Base-by-base conservation (phyloP, 106 monocot genomes). In the Dioscorea zingiberensis region DNA sequence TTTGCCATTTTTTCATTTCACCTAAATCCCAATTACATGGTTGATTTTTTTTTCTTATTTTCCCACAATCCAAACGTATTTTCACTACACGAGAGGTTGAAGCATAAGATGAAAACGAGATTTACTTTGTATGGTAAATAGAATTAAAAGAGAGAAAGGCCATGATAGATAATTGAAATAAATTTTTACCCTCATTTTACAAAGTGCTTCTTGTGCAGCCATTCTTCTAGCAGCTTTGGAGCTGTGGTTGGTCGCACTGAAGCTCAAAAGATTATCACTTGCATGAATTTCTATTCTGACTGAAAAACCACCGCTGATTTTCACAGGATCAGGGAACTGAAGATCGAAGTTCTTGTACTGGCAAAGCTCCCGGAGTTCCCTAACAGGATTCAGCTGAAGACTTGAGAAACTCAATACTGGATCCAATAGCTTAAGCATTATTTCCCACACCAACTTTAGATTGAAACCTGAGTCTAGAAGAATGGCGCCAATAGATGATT, bases 281-380 rank as follows among this genome's bases (percentile, higher is more conserved):
- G 55, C 46, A 62, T 66, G 55, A 60, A 87, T 73, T 77, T 74
- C 80, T 32, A 93, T 80, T 58, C 76, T 60, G 17, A 89, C 98
- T 21, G 23, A 29, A 55, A 62, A 93, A 23, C 13, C 67, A 57
- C 60, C 80, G 13, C 59, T 47, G 13, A 55, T 71, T 69, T 79
- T 74, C 24, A 69, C 61, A 38, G 84, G 84, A 38, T 74, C 29
- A 4, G 86, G 82, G 48, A 89, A 64, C 11, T 18, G 54, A 51
- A 86, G 51, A 16, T 51, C 53, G 60, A 99, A 82, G 54, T 59
- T 46, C 58, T 60, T 69, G 49, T 14, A 84, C 46, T 93, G 86
- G 76, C 98, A 98, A 55, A 99, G 78, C 63, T 99, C 98, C 8
- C 75, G 82, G 9, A 99, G 80, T 83, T 99, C 93, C 38, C 98